Evolutionary conservation across 352 stramenopile species (phyloP), one percentile per base, ranked within the genome.

Genomic region (Thalassiosira exigua): DNA sequence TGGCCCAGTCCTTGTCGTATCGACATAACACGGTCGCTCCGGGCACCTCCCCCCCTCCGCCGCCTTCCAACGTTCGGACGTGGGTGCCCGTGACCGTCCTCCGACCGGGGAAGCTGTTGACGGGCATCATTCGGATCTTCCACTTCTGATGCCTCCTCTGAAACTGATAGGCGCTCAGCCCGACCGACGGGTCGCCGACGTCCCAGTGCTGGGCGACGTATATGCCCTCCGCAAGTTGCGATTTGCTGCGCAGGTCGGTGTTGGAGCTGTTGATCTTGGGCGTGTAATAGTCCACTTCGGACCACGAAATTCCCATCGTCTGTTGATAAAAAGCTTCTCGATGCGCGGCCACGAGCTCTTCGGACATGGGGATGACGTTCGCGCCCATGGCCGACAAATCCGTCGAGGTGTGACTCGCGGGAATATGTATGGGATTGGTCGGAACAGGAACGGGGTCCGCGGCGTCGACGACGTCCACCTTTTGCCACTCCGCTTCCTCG

Each of bases 71-170:
- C 54, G 27, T 56, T 22, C 75, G 50, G 4, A 82, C 26, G 50
- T 82, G 75, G 22, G 78, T 82, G 0, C 75, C 75, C 14, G 66
- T 78, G 0, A 66, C 75, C 14, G 66, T 78, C 14, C 73, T 29
- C 26, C 73, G 60, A 17, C 65, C 65, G n/a, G 66, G 26, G 32
- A 75, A 61, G 1, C 5, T 29, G 4, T 30, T 59, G 12, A 62
- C n/a, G 4, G 75, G 56, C 46, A 78, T 82, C 75, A 82, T 74
- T 30, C 54, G 64, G 4, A 59, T 58, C 58, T 82, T 75, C 75
- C 75, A 82, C 19, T 46, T 74, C 39, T 82, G 77, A 27, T 82
- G 67, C 54, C 70, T 82, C 4, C 52, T 30, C 29, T 60, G 59
- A 52, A 82, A 82, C 32, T 52, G 12, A 19, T 26, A 42, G 5